These are phyloP conservation scores for Lipomyces yamanashiensis DNA, from an alignment of 805 yeast genomes.

Conservation along the genomic window DNA sequence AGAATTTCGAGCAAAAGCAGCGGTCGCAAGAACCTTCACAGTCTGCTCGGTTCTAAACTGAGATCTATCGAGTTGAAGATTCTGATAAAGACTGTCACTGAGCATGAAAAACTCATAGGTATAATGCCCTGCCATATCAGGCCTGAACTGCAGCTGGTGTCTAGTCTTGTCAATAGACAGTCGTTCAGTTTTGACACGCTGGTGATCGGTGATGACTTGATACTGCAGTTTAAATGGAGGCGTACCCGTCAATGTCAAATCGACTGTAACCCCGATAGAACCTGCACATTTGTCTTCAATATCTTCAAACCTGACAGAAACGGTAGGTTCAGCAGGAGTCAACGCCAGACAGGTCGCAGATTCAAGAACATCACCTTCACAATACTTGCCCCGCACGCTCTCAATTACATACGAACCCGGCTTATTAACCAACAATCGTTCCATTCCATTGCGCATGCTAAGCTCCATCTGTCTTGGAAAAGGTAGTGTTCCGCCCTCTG, in stretches of 20 bases:
- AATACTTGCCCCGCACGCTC: constrained; percentile 60
- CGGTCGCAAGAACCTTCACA: constrained; percentile 48
- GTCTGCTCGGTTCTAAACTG: constrained; percentile 43
- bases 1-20: constrained; percentile 42
- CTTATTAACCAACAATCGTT: constrained; percentile 48
- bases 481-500: not conserved
- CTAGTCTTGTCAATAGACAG: constrained; percentile 47
- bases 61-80: constrained; percentile 35
- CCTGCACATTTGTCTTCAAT: constrained; percentile 90
- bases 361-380: constrained; percentile 70
- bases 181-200: constrained; percentile 43
- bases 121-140: constrained; percentile 80
- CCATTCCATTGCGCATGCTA: constrained; percentile 23
- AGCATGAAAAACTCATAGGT: constrained; percentile 70
- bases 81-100: constrained; percentile 65
- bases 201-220: constrained; percentile 52
- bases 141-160: constrained; percentile 68
- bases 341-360: constrained; percentile 60
- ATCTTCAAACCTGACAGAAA: constrained; percentile 55
- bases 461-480: constrained; percentile 9
- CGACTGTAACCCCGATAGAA: constrained; percentile 80
- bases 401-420: constrained; percentile 72
- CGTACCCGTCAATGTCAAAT: constrained; percentile 69
- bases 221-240: constrained; percentile 80
- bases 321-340: constrained; percentile 58